Conservation (phyloP, 352 stramenopile genomes). For the Albugo laibachii region DNA sequence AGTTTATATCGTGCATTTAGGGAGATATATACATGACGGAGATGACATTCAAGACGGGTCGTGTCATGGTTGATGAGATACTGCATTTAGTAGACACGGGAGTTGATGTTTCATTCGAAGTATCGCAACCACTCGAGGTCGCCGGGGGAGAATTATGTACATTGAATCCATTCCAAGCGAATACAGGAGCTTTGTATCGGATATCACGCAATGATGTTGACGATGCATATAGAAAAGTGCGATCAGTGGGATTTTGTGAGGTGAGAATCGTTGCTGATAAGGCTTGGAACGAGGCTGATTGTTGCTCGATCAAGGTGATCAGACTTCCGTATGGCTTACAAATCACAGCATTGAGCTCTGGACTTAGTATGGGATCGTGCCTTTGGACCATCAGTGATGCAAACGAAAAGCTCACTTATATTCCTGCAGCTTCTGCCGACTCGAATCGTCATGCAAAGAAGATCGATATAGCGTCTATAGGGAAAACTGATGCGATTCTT, state of each 20-base stretch:
- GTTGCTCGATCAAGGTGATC: conserved; percentile 6
- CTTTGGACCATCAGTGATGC: conserved; percentile 54
- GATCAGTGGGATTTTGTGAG: background rate
- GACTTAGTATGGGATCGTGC: conserved; percentile 41
- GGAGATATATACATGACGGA: conserved; percentile 51
- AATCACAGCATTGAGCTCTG: conserved; percentile 54
- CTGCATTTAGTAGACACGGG: conserved; percentile 3
- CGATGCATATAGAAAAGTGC: conserved; percentile 34
- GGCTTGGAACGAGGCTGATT: too few species aligned
- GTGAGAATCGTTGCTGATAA: background rate
- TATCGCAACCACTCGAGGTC: too few species aligned
- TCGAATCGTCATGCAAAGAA: conserved; percentile 73
- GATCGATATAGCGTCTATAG: conserved; percentile 44
- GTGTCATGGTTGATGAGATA: conserved; percentile 49
- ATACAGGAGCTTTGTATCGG: too few species aligned
- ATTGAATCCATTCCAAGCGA: too few species aligned
- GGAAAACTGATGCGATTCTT: conserved; percentile 62
- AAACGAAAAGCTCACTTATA: conserved; percentile 52
- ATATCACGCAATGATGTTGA: too few species aligned
- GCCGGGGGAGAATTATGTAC: too few species aligned
- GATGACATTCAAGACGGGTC: conserved; percentile 42
- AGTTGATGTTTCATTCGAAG: background rate
- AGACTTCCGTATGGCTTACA: conserved; percentile 40
- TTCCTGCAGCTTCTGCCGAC: conserved; percentile 50
- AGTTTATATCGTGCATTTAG: conserved; percentile 2